Percentiles rank a stretch among this genome's conserved stretches.
Conservation (phyloP, 768 basidiomycete species). For the Rhizopogon vesiculosus region DNA sequence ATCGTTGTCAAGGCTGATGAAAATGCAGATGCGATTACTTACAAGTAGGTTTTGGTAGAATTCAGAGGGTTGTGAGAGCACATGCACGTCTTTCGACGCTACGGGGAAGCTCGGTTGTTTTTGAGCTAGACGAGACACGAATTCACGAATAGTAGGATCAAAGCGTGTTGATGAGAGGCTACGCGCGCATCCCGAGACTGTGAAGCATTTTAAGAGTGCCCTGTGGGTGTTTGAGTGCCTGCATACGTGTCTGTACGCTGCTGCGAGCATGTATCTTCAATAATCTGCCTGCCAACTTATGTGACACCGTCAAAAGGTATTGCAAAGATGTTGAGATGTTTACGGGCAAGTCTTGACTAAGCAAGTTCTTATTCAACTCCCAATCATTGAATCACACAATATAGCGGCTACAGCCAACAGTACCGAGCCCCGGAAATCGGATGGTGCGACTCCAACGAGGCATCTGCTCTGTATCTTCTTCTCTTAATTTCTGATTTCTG, state of each 20-base stretch:
- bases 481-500: not conserved
- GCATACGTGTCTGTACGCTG: slow-evolving; percentile 1
- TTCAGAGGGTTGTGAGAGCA: slow-evolving; percentile 52
- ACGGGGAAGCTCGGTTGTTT: slow-evolving; percentile 47
- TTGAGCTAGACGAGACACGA: slow-evolving; percentile 30
- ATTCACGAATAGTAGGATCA: slow-evolving; percentile 32
- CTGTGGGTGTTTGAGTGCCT: slow-evolving; percentile 1
- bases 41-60: slow-evolving; percentile 58
- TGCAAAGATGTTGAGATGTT: slow-evolving; percentile 7
- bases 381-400: not conserved
- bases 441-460: not conserved
- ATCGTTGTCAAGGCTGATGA: not conserved
- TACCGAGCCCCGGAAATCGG: no score
- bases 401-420: no score
- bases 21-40: slow-evolving; percentile 17
- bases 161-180: slow-evolving; percentile 25
- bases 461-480: not conserved
- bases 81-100: slow-evolving; percentile 40
- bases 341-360: slow-evolving; percentile 15
- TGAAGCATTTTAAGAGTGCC: slow-evolving; percentile 1
- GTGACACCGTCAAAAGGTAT: not conserved
- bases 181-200: slow-evolving; percentile 21
- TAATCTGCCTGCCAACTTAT: not conserved
- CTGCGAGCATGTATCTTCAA: slow-evolving; percentile 4
- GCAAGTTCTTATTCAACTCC: not conserved